Base-by-base conservation (phyloP, 352 stramenopile species). In the Halophytophthora batemanensis region DNA sequence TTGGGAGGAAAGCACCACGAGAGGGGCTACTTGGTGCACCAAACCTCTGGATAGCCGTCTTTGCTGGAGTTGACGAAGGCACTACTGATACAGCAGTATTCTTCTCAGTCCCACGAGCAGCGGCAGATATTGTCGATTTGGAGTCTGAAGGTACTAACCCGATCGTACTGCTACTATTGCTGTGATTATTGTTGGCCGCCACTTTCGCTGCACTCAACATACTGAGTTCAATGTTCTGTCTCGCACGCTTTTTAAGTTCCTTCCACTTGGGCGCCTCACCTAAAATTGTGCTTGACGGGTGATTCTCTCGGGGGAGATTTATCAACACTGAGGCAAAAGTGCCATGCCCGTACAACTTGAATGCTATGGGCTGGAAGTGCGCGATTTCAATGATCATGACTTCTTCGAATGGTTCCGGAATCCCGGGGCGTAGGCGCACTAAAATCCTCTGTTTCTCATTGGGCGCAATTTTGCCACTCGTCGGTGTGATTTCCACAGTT, bases 291-390 rank as follows among this genome's bases (percentile, higher is more conserved):
- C 75, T 86, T 7, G 69, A 63, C 1, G 78, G 60, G 10, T 94
- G 80, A 19, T 56, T 70, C 48, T 90, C 84, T 11, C 93, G 82
- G 5, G 94, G 95, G 21, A 98, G 71, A 45, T 87, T 93, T 22
- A 96, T 75, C 2, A 68, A 73, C n/a, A 97, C 84, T 17, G 86
- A 76, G 4, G 95, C 72, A 62, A 97, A 98, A 12, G 96, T 96
- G 5, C 91, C 94, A 42, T 71, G 67, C 1, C 89, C 93, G 46
- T 86, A 90, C 6, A 98, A 43, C 17, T 87, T 87, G 41, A 98
- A 92, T 28, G 78, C 75, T 14, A 98, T 68, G 2, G 95, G 92
- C 44, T 98, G 79, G 53, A 98, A 98, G 61, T 98, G 94, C 3
- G 91, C 95, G 33, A 98, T 78, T 55, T 98, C 89, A 31, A 98